A percentile compares a stretch with the other conserved stretches of the same genome.
Evolutionary conservation across 371 early-diverging fungal species (phyloP).

Genomic region (Syncephalastrum racemosum): DNA sequence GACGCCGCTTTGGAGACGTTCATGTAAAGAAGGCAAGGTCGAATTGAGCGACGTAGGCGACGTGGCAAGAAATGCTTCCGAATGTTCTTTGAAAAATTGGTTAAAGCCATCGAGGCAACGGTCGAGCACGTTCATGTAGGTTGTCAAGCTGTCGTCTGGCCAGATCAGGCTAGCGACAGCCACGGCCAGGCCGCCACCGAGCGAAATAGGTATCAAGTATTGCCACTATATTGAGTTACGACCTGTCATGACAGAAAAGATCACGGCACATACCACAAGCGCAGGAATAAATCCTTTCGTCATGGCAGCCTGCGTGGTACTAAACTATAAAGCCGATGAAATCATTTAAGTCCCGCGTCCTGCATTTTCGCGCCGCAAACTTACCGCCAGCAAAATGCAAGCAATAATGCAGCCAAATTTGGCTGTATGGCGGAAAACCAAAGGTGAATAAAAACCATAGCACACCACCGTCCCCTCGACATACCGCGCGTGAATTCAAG

Average conservation of each 20-base stretch:
- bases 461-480: background rate
- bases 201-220: slow-evolving; percentile 34
- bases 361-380: slow-evolving; percentile 2
- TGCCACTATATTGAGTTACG: slow-evolving; percentile 24
- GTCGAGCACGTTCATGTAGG: slow-evolving; percentile 25
- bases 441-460: background rate
- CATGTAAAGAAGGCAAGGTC: slow-evolving; percentile 25
- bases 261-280: slow-evolving; percentile 3
- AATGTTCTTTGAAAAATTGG: slow-evolving; percentile 34
- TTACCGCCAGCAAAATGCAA: slow-evolving; percentile 36
- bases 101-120: slow-evolving; percentile 28
- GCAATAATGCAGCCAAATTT: slow-evolving; percentile 41
- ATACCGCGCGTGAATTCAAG: slow-evolving; percentile 38
- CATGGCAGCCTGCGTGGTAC: slow-evolving; percentile 28
- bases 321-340: slow-evolving; percentile 20
- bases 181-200: slow-evolving; percentile 33
- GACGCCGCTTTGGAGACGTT: slow-evolving; percentile 24
- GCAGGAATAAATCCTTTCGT: slow-evolving; percentile 1
- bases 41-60: slow-evolving; percentile 1
- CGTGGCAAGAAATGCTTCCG: slow-evolving; percentile 26
- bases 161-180: slow-evolving; percentile 38
- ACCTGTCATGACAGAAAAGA: background rate
- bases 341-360: too few species aligned
- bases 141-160: slow-evolving; percentile 46
- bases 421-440: slow-evolving; percentile 20